Evolutionary conservation across 495 filamentous ascomycete genomes (phyloP), one percentile per base, ranked within the genome.

Genomic region (Penicillium malachiteum): DNA sequence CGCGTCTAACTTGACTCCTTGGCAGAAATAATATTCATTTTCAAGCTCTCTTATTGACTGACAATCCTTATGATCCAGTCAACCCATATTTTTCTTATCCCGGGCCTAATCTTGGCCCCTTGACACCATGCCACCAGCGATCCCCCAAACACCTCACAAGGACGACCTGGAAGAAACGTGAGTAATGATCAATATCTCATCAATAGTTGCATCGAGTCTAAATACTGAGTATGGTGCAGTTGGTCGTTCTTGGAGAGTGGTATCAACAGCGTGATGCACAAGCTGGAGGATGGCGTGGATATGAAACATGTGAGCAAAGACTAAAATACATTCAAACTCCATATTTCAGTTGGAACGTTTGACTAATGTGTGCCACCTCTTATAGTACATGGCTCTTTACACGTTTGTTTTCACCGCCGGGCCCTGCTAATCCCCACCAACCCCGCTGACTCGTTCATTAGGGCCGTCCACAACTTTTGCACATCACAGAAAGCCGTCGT

Each of bases 391-490:
- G 94, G 90, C 88, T 39, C 85, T 97, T 53, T 98, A 98, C 79
- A 96, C 94, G 90, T 92, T 69, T 56, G 87, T 78, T 14, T 47
- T 16, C 40, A 41, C 18, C 32, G 49, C 73, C 56, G 48, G 10
- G 11, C 8, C 42, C 21, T 21, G 56, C 59, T n/a, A 51, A 45
- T 50, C 42, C 40, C 38, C 41, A 40, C 37, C 12, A 21, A 38
- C 31, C 35, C n/a, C n/a, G 55, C 64, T 68, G 37, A 69, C 67
- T 65, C 18, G 56, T 38, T n/a, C 14, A 51, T 33, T 59, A 94
- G 90, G 26, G 91, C 93, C 51, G 92, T 99, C 30, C 95, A 99
- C 71, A 96, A 99, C 77, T 99, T 99, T 68, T 99, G 94, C 73
- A 97, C 95, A 51, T 96, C 95, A 31, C 95, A 96, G 68, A 97